Conservation (phyloP, 2,329 filamentous ascomycete genomes). For the Fusarium buxicola region DNA sequence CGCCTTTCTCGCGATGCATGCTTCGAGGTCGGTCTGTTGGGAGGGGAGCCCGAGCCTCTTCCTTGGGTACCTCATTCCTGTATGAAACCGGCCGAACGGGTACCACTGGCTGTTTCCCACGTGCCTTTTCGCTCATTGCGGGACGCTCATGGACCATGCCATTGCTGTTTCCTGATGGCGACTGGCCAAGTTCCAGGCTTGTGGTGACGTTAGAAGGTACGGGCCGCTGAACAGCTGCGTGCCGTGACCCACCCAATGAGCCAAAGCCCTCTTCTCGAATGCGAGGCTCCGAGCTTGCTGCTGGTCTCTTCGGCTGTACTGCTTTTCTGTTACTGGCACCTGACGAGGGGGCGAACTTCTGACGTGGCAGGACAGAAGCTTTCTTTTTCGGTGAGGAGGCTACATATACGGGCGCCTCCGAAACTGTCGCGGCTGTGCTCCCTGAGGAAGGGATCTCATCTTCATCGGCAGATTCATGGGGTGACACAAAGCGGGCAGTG, state of each 20-base stretch:
- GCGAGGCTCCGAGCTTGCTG: conserved; percentile 44
- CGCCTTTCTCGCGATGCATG: conserved; percentile 25
- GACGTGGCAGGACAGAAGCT: conserved; percentile 37
- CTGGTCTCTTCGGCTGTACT: conserved; percentile 57
- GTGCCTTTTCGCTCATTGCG: conserved; percentile 58
- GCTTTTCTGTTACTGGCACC: conserved; percentile 59
- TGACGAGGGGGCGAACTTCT: conserved; percentile 59
- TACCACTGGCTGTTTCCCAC: conserved; percentile 59
- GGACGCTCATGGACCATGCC: conserved; percentile 16
- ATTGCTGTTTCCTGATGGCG: conserved; percentile 10
- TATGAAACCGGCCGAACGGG: conserved; percentile 30
- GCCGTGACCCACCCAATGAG: conserved; percentile 38
- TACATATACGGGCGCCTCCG: conserved; percentile 47
- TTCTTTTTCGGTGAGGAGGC: conserved; percentile 48
- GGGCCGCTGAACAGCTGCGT: conserved; percentile 41
- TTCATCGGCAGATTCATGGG: conserved; percentile 61
- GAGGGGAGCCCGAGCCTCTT: conserved; percentile 9
- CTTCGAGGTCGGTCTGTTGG: conserved; percentile 23
- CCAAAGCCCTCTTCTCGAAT: conserved; percentile 48
- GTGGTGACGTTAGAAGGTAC: conserved; percentile 47
- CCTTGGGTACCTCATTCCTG: conserved; percentile 21
- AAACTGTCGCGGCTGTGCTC: conserved; percentile 51
- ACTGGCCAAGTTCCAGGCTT: conserved; percentile 14
- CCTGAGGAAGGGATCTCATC: conserved; percentile 56
- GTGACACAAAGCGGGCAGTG: conserved; percentile 71